Percentiles rank a stretch among this genome's conserved stretches.
Evolutionary conservation across 345 rosid species (phyloP).

Genomic region (Carallia pectinifolia): DNA sequence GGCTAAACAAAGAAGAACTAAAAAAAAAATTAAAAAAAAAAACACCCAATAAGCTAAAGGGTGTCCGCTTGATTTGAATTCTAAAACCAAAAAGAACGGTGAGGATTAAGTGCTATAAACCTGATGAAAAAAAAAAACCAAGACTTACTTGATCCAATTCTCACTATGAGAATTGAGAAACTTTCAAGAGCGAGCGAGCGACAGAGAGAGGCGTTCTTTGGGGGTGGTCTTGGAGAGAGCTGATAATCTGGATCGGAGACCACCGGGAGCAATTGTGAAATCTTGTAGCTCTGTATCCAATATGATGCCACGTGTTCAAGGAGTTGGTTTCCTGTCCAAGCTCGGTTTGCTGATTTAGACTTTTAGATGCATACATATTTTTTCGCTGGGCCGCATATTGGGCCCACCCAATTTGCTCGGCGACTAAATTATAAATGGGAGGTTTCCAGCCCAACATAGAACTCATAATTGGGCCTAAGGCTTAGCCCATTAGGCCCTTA

Average conservation of each 20-base stretch:
- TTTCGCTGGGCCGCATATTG: not conserved
- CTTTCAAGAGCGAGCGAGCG: not conserved
- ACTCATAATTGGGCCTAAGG: too few species aligned
- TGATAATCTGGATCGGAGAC: slow-evolving; percentile 1
- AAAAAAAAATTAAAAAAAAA: not conserved
- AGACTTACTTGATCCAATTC: not conserved
- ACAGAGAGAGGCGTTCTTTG: too few species aligned
- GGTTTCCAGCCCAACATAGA: too few species aligned
- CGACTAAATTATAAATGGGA: too few species aligned
- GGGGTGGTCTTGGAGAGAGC: not conserved
- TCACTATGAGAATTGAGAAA: not conserved
- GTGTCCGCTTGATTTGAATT: not conserved
- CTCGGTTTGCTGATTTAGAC: not conserved
- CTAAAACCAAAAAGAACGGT: not conserved
- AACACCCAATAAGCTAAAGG: not conserved
- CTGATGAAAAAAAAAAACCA: not conserved
- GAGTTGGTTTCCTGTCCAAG: not conserved
- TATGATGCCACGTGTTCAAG: not conserved
- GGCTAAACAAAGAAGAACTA: not conserved
- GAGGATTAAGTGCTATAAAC: not conserved
- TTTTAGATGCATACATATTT: too few species aligned
- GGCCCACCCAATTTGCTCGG: too few species aligned
- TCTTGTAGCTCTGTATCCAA: not conserved
- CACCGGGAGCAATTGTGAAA: not conserved
- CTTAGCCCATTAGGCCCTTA: too few species aligned